Evolutionary conservation across 2,329 filamentous ascomycete species (phyloP).

Genomic region (Sclerotinia borealis): DNA sequence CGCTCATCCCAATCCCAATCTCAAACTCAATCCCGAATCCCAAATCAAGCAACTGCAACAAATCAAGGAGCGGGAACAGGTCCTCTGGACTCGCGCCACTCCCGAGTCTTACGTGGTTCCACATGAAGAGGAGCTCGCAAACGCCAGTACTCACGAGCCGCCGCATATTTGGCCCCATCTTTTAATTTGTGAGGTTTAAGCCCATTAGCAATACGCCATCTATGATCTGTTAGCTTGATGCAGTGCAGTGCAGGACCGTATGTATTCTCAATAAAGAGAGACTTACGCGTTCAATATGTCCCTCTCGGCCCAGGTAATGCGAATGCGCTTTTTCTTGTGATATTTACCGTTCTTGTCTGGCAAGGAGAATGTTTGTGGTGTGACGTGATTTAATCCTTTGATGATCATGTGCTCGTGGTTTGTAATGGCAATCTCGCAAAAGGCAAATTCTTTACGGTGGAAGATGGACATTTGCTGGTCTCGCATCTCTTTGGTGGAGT

Average conservation of each 20-base stretch:
- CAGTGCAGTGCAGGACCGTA: too few relatives aligned
- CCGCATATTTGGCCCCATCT: background rate
- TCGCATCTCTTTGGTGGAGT: background rate
- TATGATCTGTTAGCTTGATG: background rate
- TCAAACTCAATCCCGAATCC: background rate
- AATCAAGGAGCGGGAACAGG: background rate
- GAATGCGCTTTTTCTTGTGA: background rate
- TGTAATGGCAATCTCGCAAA: background rate
- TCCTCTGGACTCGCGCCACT: background rate
- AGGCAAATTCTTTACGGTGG: background rate
- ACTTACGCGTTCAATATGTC: background rate
- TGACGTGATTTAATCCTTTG: background rate
- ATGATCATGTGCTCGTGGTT: too few relatives aligned
- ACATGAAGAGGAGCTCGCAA: background rate
- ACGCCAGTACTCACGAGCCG: background rate
- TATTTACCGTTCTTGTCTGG: background rate
- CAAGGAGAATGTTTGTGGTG: background rate
- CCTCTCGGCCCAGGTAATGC: background rate
- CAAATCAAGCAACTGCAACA: background rate
- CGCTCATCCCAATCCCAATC: too few relatives aligned
- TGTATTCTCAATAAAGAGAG: background rate
- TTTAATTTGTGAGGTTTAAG: background rate
- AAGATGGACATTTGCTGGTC: background rate
- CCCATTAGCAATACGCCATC: background rate
- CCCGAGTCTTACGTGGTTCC: background rate